phyloP scores from a whole-genome alignment of 148 eudicot species.

The Chenopodium quinoa region DNA sequence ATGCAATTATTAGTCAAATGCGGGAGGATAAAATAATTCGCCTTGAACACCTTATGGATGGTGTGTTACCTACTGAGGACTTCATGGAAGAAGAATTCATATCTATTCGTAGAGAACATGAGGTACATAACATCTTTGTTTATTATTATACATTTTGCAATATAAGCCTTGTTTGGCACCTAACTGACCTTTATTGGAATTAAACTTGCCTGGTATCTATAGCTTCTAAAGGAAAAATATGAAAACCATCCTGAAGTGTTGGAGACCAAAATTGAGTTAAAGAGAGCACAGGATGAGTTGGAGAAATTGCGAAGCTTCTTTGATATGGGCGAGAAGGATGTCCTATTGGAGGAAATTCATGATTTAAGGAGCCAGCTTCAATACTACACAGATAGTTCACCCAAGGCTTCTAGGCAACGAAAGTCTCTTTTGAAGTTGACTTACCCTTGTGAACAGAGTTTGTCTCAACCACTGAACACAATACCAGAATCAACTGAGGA shows the following conservation, averaged over 20 bases:
- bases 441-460: slow-evolving; percentile 44
- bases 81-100: slow-evolving; percentile 74
- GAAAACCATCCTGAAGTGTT: slow-evolving; percentile 90
- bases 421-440: slow-evolving; percentile 58
- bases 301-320: slow-evolving; percentile 71
- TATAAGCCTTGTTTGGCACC: neutral
- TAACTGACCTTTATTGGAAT: neutral
- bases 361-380: slow-evolving; percentile 83
- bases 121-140: slow-evolving; percentile 40
- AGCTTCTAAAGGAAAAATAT: slow-evolving; percentile 82
- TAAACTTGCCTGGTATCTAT: slow-evolving; percentile 12
- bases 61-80: slow-evolving; percentile 76
- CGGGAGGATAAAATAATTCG: slow-evolving; percentile 93
- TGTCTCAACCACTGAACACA: slow-evolving; percentile 39
- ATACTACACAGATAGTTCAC: slow-evolving; percentile 59
- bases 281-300: slow-evolving; percentile 73
- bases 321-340: slow-evolving; percentile 94
- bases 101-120: slow-evolving; percentile 72
- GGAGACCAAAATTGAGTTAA: slow-evolving; percentile 67
- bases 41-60: slow-evolving; percentile 96
- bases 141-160: neutral
- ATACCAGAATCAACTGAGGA: slow-evolving; percentile 48
- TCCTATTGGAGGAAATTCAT: slow-evolving; percentile 83
- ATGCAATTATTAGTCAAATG: slow-evolving; percentile 73
- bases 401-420: slow-evolving; percentile 36